Percentiles rank a stretch among this genome's conserved stretches.
Evolutionary conservation across 768 basidiomycete genomes (phyloP).

Genomic region (Russula abietina): DNA sequence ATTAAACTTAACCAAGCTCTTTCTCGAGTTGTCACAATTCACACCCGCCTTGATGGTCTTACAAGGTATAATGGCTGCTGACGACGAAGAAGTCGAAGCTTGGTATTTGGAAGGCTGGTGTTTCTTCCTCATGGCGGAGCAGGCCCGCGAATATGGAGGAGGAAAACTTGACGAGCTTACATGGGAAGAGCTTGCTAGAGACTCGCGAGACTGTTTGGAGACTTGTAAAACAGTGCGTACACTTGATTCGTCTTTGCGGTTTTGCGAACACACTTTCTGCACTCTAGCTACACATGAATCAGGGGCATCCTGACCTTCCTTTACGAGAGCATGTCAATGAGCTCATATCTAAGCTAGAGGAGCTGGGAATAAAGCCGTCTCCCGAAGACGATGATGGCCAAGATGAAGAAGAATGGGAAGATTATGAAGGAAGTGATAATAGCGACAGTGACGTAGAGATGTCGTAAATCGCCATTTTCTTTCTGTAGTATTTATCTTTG

Average conservation of each 20-base stretch:
- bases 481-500: not conserved
- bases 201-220: conserved; percentile 74
- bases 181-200: conserved; percentile 74
- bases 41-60: conserved; percentile 69
- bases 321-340: conserved; percentile 72
- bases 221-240: conserved; percentile 68
- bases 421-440: conserved; percentile 53
- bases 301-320: conserved; percentile 71
- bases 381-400: conserved; percentile 53
- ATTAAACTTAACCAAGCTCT: conserved; percentile 68
- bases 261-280: not conserved
- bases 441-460: conserved; percentile 41
- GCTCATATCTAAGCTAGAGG: conserved; percentile 61
- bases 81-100: conserved; percentile 83
- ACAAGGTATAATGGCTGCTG: conserved; percentile 70
- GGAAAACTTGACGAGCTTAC: conserved; percentile 43
- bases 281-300: conserved; percentile 59
- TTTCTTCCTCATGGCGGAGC: conserved; percentile 77
- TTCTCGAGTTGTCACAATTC: conserved; percentile 70
- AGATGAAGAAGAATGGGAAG: conserved; percentile 54
- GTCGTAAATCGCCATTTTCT: conserved; percentile 24
- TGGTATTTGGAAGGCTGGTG: conserved; percentile 97
- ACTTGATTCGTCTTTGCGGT: not conserved
- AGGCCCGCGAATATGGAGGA: conserved; percentile 51
- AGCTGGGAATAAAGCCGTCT: conserved; percentile 57